Base-by-base conservation (phyloP, 805 yeast species). In the Starmerella apicola region DNA sequence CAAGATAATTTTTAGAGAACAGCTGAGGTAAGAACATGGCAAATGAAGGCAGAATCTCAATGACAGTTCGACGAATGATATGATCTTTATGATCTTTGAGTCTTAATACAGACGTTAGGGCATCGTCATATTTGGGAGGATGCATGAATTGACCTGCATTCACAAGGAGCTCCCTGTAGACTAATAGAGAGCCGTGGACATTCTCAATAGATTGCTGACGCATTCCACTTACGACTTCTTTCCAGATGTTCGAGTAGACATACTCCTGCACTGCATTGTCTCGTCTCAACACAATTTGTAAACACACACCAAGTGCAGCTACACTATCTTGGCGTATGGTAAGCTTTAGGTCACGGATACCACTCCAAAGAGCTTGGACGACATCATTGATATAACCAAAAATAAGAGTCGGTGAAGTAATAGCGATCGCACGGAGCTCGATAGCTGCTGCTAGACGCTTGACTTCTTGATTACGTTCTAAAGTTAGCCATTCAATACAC, bases 401-500 rank as follows among this genome's bases (percentile, higher is more conserved):
- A 37, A 88, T 64, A 42, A 85, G 64, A 7, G 93, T 81, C 2
- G 97, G 95, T 1, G 94, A 80, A 53, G 82, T 81, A 40, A 74
- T 74, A 0, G 95, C 95, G 45, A 91, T 68, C 1, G 95, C 80
- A 6, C 79, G 72, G 30, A 91, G 72, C 31, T 84, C 76, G 38
- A 88, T 65, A 1, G 96, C 94, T 0, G 96, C 95, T 55, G 88
- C 96, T 47, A 91, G 74, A 52, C 93, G 72, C 25, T 55, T 49
- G 33, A 72, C 71, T 51, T 84, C 95, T 52, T 80, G 84, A n/a
- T n/a, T n/a, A 48, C 83, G 78, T 46, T 85, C 94, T n/a, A 79
- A 70, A 25, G 83, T 81, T 19, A 88, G 69, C 88, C 95, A 80
- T 59, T 91, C 98, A 37, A 88, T 68, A 29, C 95, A 83, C 36